Percentiles rank a stretch among this genome's conserved stretches.
phyloP scores from a whole-genome alignment of 345 rosid species.

The Diplotaxis tenuifolia region DNA sequence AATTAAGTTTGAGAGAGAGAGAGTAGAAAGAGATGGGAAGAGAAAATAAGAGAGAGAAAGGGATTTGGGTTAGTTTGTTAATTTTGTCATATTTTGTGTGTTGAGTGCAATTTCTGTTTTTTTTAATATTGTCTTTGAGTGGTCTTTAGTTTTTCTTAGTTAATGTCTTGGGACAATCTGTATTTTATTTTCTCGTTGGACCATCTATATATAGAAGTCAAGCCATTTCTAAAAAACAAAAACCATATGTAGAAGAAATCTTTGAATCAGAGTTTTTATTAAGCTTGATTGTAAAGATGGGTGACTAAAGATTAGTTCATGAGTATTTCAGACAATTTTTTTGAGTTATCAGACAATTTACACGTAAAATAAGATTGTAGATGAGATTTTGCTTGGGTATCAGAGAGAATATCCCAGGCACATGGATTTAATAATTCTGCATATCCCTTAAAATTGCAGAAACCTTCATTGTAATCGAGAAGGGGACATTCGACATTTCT shows the following conservation, averaged over 20 bases:
- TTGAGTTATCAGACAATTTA: too few relatives aligned
- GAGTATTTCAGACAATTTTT: not conserved
- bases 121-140: not conserved
- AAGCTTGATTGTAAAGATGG: not conserved
- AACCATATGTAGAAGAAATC: too few relatives aligned
- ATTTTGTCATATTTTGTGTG: too few relatives aligned
- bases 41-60: too few relatives aligned
- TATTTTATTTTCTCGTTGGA: not conserved
- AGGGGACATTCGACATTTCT: not conserved
- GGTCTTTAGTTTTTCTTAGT: not conserved
- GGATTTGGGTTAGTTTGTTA: too few relatives aligned
- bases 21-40: too few relatives aligned
- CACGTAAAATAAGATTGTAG: too few relatives aligned
- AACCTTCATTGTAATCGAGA: not conserved
- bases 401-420: not conserved
- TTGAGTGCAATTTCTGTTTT: too few relatives aligned
- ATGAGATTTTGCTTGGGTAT: not conserved
- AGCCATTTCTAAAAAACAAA: too few relatives aligned
- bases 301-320: not conserved
- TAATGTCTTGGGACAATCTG: not conserved
- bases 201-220: too few relatives aligned
- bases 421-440: not conserved
- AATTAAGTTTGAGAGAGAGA: too few relatives aligned
- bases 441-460: conserved; percentile 7
- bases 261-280: too few relatives aligned